These are phyloP conservation scores for Suillus weaverae DNA, from an alignment of 768 basidiomycete genomes.

Conservation along the genomic window DNA sequence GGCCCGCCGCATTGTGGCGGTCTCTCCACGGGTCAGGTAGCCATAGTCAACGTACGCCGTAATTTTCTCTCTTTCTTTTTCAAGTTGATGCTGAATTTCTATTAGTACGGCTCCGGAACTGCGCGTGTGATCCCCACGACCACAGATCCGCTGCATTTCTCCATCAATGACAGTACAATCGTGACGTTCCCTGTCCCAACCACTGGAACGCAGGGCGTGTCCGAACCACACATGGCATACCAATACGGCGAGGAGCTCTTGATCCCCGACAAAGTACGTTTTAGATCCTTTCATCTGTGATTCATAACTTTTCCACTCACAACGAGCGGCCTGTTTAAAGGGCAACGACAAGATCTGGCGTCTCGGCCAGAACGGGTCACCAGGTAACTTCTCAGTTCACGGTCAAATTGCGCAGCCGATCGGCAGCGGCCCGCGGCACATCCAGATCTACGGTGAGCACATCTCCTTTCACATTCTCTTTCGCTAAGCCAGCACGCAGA, in stretches of 20 bases:
- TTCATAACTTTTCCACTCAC: background rate
- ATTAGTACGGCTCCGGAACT: conserved; percentile 54
- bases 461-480: background rate
- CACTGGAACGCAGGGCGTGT: conserved; percentile 31
- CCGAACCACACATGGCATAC: conserved; percentile 68
- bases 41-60: conserved; percentile 51
- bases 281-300: background rate
- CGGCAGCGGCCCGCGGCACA: conserved; percentile 67
- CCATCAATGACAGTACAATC: conserved; percentile 30
- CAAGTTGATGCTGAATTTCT: background rate
- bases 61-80: background rate
- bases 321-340: conserved; percentile 29
- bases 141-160: conserved; percentile 36
- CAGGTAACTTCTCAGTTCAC: conserved; percentile 52
- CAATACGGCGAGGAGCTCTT: conserved; percentile 57
- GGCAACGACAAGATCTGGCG: conserved; percentile 73
- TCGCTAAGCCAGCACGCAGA: conserved; percentile 33
- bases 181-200: conserved; percentile 55
- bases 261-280: conserved; percentile 61
- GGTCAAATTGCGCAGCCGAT: conserved; percentile 59
- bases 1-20: conserved; percentile 51
- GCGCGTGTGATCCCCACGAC: conserved; percentile 53
- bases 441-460: conserved; percentile 36
- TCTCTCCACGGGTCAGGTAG: conserved; percentile 58
- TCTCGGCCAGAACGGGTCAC: conserved; percentile 42